Evolutionary conservation across 108 stramenopile genomes (phyloP), one percentile per base, ranked within the genome.

Genomic region (Schizochytrium sp.): DNA sequence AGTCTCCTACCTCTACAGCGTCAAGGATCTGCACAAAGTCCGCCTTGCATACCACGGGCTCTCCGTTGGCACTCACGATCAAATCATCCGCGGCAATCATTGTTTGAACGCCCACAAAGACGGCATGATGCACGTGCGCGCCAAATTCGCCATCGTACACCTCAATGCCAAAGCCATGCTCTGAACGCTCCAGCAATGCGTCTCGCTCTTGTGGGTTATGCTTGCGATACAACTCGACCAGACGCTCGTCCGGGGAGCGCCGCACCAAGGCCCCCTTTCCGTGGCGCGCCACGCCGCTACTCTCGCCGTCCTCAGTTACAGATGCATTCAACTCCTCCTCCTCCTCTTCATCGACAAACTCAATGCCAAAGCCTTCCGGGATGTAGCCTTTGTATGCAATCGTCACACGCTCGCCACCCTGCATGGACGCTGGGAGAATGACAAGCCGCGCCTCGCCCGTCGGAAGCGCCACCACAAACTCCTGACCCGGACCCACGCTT

Each of bases 41-140:
- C 0, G 19, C 51, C 6, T 28, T n/a, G 51, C 51, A 53, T 6
- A 53, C 19, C 45, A 83, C 76, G 28, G 76, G n/a, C 25, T 83
- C 51, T 8, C 76, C 76, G 28, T 83, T 83, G 43, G 28, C 76
- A 1, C 48, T 53, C n/a, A 83, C 76, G 5, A 83, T 83, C 48
- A 83, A 43, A 4, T 83, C 76, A 23, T 83, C 76, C 76, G 76
- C 76, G 6, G 76, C 76, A 23, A 83, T 83, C 76, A 53, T 83
- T n/a, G 76, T 83, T 1, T 83, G 76, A 43, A 83, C 45, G 51
- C 76, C 76, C n/a, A 83, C 76, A 83, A 83, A 83, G 14, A 23
- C 76, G 14, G 76, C 76, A 23, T 83, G 76, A 45, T 83, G 51
- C 19, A 83, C 76, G 28, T 83, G 76, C 28, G 48, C 76, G 28